phyloP scores from a whole-genome alignment of 371 early-diverging fungal species.

The Apophysomyces variabilis region DNA sequence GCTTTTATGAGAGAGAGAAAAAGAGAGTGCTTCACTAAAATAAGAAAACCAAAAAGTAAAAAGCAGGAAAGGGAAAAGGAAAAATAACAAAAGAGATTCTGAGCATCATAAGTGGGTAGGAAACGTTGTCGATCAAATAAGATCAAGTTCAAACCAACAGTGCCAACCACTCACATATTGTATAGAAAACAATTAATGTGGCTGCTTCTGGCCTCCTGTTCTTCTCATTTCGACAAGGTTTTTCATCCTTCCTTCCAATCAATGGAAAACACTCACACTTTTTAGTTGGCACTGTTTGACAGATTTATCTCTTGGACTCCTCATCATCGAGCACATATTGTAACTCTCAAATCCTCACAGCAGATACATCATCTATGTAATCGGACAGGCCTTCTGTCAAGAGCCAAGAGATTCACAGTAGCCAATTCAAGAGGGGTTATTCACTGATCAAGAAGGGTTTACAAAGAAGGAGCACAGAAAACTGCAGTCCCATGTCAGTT shows the following conservation, averaged over 20 bases:
- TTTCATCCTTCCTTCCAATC: background rate
- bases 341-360: conserved; percentile 11
- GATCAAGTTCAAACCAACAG: conserved; percentile 12
- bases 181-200: background rate
- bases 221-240: conserved; percentile 6
- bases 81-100: background rate
- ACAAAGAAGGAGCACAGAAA: background rate
- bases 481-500: background rate
- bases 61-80: background rate
- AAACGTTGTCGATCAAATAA: conserved; percentile 5
- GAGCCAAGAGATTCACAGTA: conserved; percentile 1
- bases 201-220: conserved; percentile 10
- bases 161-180: background rate
- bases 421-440: background rate
- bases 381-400: conserved; percentile 9
- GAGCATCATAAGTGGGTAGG: background rate
- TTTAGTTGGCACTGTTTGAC: background rate
- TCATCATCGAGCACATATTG: conserved; percentile 3
- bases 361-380: background rate
- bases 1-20: too few relatives aligned
- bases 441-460: background rate
- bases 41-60: background rate
- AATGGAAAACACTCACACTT: background rate
- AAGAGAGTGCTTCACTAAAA: background rate
- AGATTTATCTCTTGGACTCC: background rate